These are phyloP conservation scores for Lachnellula occidentalis DNA, from an alignment of 2,329 filamentous ascomycete genomes.

Conservation along the genomic window DNA sequence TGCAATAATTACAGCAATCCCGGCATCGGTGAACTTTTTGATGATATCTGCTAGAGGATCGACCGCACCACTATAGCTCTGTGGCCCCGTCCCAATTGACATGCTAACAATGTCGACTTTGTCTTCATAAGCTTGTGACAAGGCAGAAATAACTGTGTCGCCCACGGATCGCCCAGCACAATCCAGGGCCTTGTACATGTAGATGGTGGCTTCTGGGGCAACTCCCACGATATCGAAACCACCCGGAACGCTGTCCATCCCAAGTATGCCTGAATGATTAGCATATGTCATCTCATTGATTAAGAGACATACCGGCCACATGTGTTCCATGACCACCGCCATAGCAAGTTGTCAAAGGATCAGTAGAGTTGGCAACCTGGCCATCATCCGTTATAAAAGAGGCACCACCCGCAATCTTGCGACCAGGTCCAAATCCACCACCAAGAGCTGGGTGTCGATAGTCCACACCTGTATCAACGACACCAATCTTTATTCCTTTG, in stretches of 20 bases:
- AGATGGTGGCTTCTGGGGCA: slow-evolving; percentile 19
- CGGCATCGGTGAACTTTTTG: slow-evolving; percentile 7
- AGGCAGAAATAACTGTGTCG: slow-evolving; percentile 20
- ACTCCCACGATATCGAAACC: slow-evolving; percentile 19
- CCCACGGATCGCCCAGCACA: slow-evolving; percentile 12
- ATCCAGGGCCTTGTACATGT: slow-evolving; percentile 22
- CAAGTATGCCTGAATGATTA: slow-evolving; percentile 16
- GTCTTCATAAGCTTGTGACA: slow-evolving; percentile 19
- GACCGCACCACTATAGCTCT: not conserved
- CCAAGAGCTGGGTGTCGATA: slow-evolving; percentile 59
- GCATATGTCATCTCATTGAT: not conserved
- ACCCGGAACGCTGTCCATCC: slow-evolving; percentile 11
- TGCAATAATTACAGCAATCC: slow-evolving; percentile 11
- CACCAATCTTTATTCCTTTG: slow-evolving; percentile 38
- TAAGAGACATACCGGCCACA: slow-evolving; percentile 12
- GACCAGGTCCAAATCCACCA: slow-evolving; percentile 56
- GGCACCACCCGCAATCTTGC: slow-evolving; percentile 51
- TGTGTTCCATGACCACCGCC: slow-evolving; percentile 23
- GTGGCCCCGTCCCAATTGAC: slow-evolving; percentile 16
- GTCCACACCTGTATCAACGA: slow-evolving; percentile 43
- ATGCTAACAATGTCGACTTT: slow-evolving; percentile 24
- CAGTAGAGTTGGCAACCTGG: slow-evolving; percentile 1
- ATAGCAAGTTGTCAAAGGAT: slow-evolving; percentile 18
- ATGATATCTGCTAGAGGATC: slow-evolving; percentile 9
- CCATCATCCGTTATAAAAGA: slow-evolving; percentile 50